phyloP scores from a whole-genome alignment of 257 asterid genomes.

The Solanum neorickii region DNA sequence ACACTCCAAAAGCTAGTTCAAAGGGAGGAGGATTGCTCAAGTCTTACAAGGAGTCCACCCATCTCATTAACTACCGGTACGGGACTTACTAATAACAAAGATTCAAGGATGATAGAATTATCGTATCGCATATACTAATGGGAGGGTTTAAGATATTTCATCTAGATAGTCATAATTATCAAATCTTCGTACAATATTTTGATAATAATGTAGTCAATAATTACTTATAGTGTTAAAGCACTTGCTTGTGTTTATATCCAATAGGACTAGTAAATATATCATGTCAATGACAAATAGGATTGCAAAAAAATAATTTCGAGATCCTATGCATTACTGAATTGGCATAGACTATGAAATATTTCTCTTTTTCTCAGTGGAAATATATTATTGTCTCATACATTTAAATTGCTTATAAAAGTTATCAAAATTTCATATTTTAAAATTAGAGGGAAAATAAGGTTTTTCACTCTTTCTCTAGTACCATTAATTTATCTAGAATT shows the following conservation, averaged over 20 bases:
- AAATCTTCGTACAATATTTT: not conserved
- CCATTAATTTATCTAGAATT: not conserved
- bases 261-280: not conserved
- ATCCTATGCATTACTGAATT: not conserved
- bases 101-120: not conserved
- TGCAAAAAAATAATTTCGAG: not conserved
- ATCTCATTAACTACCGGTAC: too few species aligned
- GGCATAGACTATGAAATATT: not conserved
- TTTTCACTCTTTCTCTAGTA: not conserved
- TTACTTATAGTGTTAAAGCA: not conserved
- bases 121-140: not conserved
- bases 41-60: too few species aligned
- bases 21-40: too few species aligned
- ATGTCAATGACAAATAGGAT: not conserved
- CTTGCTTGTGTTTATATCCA: not conserved
- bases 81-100: too few species aligned
- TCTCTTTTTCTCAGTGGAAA: not conserved
- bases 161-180: not conserved
- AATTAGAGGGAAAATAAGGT: not conserved
- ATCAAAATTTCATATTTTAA: not conserved
- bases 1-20: too few species aligned
- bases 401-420: not conserved
- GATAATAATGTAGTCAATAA: not conserved
- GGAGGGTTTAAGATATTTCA: not conserved
- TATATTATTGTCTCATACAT: not conserved